phyloP scores from a whole-genome alignment of 495 filamentous ascomycete genomes.

The Penicillium chermesinum region DNA sequence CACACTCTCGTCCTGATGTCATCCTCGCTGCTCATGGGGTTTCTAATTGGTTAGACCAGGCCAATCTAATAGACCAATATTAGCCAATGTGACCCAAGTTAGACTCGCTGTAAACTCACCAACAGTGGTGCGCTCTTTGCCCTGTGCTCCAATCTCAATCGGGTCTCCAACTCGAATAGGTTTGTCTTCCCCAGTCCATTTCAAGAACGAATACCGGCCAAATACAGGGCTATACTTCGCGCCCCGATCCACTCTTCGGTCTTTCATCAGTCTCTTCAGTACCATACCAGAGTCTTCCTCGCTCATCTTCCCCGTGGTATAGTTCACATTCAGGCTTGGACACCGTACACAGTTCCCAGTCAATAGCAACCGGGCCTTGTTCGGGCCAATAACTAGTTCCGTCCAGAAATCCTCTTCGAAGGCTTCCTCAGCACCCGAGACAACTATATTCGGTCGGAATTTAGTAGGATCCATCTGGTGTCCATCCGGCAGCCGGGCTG shows the following conservation, averaged over 20 bases:
- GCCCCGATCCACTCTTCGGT: constrained; percentile 71
- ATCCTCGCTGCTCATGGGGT: constrained; percentile 1
- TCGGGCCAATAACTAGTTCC: constrained; percentile 45
- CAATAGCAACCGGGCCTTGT: constrained; percentile 44
- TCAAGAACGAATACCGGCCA: constrained; percentile 73
- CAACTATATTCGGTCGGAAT: constrained; percentile 80
- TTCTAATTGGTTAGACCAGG: constrained; percentile 20
- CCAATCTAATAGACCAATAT: constrained; percentile 19
- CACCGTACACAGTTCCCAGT: constrained; percentile 83
- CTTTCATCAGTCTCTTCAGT: constrained; percentile 71
- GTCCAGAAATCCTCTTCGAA: constrained; percentile 91
- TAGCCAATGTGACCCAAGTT: constrained; percentile 2
- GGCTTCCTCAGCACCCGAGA: constrained; percentile 51
- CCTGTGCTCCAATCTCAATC: constrained; percentile 54
- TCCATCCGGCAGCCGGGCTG: constrained; percentile 49
- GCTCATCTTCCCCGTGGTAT: constrained; percentile 62
- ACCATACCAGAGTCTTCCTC: constrained; percentile 59
- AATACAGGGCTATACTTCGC: constrained; percentile 74
- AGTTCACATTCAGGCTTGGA: constrained; percentile 76
- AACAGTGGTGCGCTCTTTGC: constrained; percentile 54
- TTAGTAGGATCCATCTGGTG: constrained; percentile 67
- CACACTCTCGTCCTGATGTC: not conserved
- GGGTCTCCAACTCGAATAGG: constrained; percentile 64
- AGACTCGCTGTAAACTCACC: constrained; percentile 44
- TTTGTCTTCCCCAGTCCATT: constrained; percentile 22